Percentiles rank a stretch among this genome's conserved stretches.
These are phyloP conservation scores for Umbelopsis vinacea DNA, from an alignment of 192 early-diverging fungal species.

Conservation along the genomic window DNA sequence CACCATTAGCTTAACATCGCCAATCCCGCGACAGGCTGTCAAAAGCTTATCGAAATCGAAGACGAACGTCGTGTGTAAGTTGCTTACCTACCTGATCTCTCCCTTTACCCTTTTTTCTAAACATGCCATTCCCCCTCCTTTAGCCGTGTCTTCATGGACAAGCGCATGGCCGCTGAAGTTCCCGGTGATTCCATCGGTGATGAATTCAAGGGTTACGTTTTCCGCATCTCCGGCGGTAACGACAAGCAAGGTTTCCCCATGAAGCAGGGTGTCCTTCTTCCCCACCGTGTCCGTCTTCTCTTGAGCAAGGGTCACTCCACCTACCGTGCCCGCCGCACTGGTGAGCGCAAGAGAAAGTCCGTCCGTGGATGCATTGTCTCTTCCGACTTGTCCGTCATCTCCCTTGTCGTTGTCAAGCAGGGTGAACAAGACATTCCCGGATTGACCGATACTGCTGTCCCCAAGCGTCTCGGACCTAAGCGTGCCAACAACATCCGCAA, in stretches of 20 bases:
- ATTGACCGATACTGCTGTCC: conserved; percentile 89
- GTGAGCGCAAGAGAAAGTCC: conserved; percentile 99
- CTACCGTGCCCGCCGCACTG: conserved; percentile 95
- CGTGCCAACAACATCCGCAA: conserved; percentile 99
- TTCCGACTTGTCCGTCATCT: conserved; percentile 92
- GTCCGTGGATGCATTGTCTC: conserved; percentile 99
- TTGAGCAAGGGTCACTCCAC: conserved; percentile 96
- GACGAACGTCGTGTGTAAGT: conserved; percentile 93
- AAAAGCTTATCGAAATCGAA: conserved; percentile 97
- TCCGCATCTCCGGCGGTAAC: conserved; percentile 99
- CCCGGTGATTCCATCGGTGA: conserved; percentile 94
- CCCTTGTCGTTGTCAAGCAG: conserved; percentile 95
- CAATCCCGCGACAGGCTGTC: conserved; percentile 97
- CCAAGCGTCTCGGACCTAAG: conserved; percentile 99
- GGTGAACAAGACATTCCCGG: conserved; percentile 96
- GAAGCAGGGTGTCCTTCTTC: conserved; percentile 97
- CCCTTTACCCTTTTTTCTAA: not conserved
- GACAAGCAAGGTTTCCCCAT: conserved; percentile 99
- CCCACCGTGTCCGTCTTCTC: conserved; percentile 78
- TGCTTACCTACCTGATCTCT: conserved; percentile 27
- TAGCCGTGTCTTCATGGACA: conserved; percentile 96
- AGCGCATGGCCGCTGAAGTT: conserved; percentile 96
- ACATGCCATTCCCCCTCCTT: not conserved
- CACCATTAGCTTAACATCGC: conserved; percentile 92
- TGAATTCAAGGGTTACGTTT: conserved; percentile 99